phyloP scores from a whole-genome alignment of 495 filamentous ascomycete genomes.

The Xylaria venustula region DNA sequence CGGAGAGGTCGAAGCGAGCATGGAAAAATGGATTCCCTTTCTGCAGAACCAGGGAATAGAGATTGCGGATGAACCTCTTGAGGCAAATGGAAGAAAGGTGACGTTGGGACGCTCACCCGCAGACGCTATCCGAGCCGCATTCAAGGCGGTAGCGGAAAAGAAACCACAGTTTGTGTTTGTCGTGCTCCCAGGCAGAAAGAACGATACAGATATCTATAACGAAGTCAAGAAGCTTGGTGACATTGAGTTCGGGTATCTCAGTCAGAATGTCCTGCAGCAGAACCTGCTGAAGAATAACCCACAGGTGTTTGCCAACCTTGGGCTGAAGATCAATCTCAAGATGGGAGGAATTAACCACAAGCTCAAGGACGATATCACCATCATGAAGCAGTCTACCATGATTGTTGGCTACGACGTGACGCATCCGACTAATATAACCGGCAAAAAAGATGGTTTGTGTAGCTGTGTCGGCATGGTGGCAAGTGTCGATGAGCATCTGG shows the following conservation, averaged over 20 bases:
- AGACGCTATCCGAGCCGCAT: conserved; percentile 13
- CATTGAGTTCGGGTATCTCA: conserved; percentile 60
- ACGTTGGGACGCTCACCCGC: not conserved
- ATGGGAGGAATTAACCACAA: conserved; percentile 75
- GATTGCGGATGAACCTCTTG: conserved; percentile 19
- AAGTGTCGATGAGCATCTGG: conserved; percentile 59
- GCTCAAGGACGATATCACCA: conserved; percentile 46
- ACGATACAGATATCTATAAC: conserved; percentile 57
- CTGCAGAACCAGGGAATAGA: conserved; percentile 37
- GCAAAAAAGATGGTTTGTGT: conserved; percentile 48
- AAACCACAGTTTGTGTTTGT: conserved; percentile 59
- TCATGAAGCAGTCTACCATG: conserved; percentile 67
- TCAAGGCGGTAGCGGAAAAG: conserved; percentile 16
- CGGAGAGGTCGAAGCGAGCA: conserved; percentile 6
- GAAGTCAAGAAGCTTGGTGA: conserved; percentile 68
- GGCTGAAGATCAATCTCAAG: conserved; percentile 84
- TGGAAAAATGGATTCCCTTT: conserved; percentile 32
- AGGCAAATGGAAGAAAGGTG: not conserved
- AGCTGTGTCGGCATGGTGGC: conserved; percentile 77
- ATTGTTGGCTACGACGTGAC: conserved; percentile 85
- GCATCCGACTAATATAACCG: conserved; percentile 74
- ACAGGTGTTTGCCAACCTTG: conserved; percentile 71
- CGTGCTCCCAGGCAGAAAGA: conserved; percentile 51
- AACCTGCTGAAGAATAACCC: conserved; percentile 47
- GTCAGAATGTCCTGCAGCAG: conserved; percentile 56